Conservation (phyloP, 352 stramenopile genomes). For the Pythium insidiosum region DNA sequence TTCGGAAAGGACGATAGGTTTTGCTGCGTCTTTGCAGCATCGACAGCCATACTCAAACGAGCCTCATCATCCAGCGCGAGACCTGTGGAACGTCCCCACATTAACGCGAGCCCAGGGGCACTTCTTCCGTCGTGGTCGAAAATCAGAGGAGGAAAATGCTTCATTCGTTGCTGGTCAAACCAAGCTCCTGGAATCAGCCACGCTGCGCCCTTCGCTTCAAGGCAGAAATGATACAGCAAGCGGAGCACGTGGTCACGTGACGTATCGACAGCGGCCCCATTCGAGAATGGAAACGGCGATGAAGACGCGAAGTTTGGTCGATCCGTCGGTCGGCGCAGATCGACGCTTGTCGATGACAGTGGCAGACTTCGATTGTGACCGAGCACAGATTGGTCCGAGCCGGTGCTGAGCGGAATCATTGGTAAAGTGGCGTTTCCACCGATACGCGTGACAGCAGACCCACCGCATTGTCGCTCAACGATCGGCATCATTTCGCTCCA, state of each 20-base stretch:
- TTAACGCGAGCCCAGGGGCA: conserved; percentile 41
- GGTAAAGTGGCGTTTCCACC: not conserved
- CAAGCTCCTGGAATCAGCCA: conserved; percentile 50
- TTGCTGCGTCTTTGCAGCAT: too few relatives aligned
- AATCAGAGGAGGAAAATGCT: conserved; percentile 5
- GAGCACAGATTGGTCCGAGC: too few relatives aligned
- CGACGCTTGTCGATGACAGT: too few relatives aligned
- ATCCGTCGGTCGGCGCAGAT: too few relatives aligned
- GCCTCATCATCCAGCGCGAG: conserved; percentile 57
- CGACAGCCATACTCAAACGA: too few relatives aligned
- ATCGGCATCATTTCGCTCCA: conserved; percentile 10
- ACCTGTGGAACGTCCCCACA: conserved; percentile 48
- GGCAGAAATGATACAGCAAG: conserved; percentile 6
- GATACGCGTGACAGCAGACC: not conserved
- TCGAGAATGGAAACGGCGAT: too few relatives aligned
- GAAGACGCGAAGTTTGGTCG: too few relatives aligned
- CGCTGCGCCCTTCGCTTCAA: conserved; percentile 24
- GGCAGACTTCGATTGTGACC: too few relatives aligned
- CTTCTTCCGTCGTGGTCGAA: conserved; percentile 24
- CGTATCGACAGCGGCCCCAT: too few relatives aligned
- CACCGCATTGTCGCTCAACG: conserved; percentile 10
- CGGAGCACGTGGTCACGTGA: conserved; percentile 12
- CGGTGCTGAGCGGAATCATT: not conserved
- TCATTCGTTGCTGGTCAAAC: conserved; percentile 16
- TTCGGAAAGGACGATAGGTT: too few relatives aligned